Evolutionary conservation across 768 basidiomycete genomes (phyloP), one percentile per base, ranked within the genome.

Genomic region (Mycena amicta): DNA sequence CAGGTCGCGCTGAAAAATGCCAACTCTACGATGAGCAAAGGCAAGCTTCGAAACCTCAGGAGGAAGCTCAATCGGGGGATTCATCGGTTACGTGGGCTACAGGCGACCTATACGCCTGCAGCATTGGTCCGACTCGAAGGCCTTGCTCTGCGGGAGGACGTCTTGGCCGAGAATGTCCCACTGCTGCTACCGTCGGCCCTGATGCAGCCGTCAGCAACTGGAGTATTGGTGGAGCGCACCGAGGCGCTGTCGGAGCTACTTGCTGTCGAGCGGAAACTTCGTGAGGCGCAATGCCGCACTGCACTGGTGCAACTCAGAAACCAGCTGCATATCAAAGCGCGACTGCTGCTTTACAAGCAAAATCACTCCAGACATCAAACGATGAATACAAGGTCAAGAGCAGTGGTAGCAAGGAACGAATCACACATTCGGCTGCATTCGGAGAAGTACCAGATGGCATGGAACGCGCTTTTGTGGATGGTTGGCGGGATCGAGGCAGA

Each of bases 181-280:
- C 56, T 66, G 5, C 61, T 55, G 55, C 50, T 66, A 2, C 65
- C 63, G 6, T 66, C 65, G 13, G 27, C n/a, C n/a, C n/a, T n/a
- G n/a, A n/a, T n/a, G n/a, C n/a, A n/a, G n/a, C n/a, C 40, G 8
- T 27, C 63, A 11, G 29, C 49, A 12, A n/a, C 45, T 37, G 25
- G 16, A 8, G 15, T 26, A 16, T 46, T 56, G 2, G 26, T 29
- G 13, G 29, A 37, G n/a, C 33, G 33, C 8, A 37, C 8, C 33
- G 56, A 60, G 3, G 63, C 60, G 27, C 6, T 33, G 1, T 8
- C 40, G 1, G 56, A 55, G 13, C 52, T 70, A 11, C 22, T 61
- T 1, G 37, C 52, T 5, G 54, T 64, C 16, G 69, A 70, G 52
- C 60, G 45, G 3, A 31, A 59, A 33, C 63, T 68, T 4, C 60